Conservation (phyloP, 148 eudicot genomes). For the Gaultheria prostrata region DNA sequence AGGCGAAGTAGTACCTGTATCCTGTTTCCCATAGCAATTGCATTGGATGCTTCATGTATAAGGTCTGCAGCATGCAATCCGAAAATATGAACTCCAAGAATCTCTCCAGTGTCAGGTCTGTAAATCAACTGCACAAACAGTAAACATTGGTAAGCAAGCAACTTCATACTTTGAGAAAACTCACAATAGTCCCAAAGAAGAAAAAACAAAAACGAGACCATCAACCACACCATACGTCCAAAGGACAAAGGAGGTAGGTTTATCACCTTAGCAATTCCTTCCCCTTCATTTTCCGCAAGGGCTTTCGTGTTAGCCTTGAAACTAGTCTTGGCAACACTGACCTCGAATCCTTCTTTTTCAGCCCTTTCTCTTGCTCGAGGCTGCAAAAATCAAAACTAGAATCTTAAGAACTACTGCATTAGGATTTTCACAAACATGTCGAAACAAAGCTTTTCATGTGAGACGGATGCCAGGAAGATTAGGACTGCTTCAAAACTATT, state of each 20-base stretch:
- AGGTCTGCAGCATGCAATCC: conserved; percentile 99
- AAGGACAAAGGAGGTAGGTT: conserved; percentile 6
- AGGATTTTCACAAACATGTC: neutral
- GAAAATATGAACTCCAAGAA: conserved; percentile 97
- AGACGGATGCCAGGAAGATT: neutral
- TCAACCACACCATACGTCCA: neutral
- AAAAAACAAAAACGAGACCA: neutral
- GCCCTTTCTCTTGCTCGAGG: conserved; percentile 98
- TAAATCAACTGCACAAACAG: conserved; percentile 73
- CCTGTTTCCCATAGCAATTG: conserved; percentile 87
- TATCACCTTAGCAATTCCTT: conserved; percentile 94
- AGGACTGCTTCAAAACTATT: neutral
- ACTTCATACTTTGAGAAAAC: conserved; percentile 3
- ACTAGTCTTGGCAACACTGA: conserved; percentile 89
- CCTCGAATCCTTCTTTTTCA: conserved; percentile 86
- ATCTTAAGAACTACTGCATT: neutral
- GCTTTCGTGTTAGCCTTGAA: conserved; percentile 99
- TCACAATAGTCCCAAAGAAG: neutral
- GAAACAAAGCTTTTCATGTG: neutral
- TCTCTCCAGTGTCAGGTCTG: conserved; percentile 98
- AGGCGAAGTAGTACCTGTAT: conserved; percentile 51
- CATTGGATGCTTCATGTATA: conserved; percentile 98
- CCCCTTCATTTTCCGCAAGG: conserved; percentile 99
- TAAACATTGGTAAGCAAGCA: neutral
- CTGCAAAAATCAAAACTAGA: conserved; percentile 37